phyloP scores from a whole-genome alignment of 1,284 basidiomycete genomes.

The Malassezia obtusa region DNA sequence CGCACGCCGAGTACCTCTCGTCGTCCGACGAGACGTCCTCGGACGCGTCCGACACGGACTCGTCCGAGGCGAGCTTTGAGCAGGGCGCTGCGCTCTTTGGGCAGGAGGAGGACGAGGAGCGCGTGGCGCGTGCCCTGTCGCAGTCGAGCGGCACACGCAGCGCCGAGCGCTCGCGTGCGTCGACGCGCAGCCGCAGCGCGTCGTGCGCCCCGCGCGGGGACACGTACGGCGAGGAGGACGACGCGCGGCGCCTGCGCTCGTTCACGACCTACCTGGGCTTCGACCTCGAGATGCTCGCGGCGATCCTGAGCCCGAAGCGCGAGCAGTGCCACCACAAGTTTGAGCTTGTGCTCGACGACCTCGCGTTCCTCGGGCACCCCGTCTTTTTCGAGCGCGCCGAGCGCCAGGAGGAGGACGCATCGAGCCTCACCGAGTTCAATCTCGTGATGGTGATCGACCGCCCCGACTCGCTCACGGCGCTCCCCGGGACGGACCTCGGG shows the following conservation, averaged over 20 bases:
- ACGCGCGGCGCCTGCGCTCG: conserved; percentile 6
- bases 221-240: conserved; percentile 3
- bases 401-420: background rate
- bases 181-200: conserved; percentile 6
- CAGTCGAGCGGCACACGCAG: background rate
- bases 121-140: conserved; percentile 10
- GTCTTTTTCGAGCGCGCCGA: conserved; percentile 56
- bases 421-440: conserved; percentile 33
- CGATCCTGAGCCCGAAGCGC: conserved; percentile 64
- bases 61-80: conserved; percentile 16
- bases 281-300: conserved; percentile 68
- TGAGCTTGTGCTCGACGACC: conserved; percentile 78
- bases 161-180: background rate
- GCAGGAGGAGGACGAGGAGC: conserved; percentile 21
- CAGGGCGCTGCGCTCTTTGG: conserved; percentile 21
- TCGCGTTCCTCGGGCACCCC: conserved; percentile 91
- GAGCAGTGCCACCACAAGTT: conserved; percentile 87
- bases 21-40: conserved; percentile 2
- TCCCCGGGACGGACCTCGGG: conserved; percentile 26
- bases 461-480: conserved; percentile 30
- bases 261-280: conserved; percentile 65
- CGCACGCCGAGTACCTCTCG: conserved; percentile 20
- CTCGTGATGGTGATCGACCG: conserved; percentile 43
- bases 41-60: background rate
- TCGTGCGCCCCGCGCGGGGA: background rate